Conservation (phyloP, 2,329 filamentous ascomycete species). For the Neocucurbitaria cava region DNA sequence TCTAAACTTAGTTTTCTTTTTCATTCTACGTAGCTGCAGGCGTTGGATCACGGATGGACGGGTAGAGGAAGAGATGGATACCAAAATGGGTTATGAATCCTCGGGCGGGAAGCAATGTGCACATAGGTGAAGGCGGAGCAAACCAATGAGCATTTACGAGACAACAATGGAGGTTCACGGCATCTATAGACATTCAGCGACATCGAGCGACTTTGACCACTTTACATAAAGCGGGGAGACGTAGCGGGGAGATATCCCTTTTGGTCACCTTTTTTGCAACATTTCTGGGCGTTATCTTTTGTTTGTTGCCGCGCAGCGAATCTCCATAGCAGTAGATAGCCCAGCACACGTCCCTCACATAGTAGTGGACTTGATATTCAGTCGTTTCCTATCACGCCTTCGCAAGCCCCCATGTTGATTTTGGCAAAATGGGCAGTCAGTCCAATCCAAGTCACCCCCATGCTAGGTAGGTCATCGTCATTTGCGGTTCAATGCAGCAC, state of each 20-base stretch:
- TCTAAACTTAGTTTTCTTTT: slow-evolving; percentile 30
- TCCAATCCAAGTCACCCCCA: background rate
- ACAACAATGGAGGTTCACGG: slow-evolving; percentile 24
- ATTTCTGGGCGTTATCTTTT: slow-evolving; percentile 42
- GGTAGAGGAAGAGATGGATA: slow-evolving; percentile 36
- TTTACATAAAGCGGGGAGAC: slow-evolving; percentile 2
- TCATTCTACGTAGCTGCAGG: slow-evolving; percentile 29
- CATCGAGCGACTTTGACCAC: slow-evolving; percentile 19
- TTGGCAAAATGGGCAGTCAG: background rate
- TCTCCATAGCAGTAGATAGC: slow-evolving; percentile 44
- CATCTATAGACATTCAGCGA: slow-evolving; percentile 48
- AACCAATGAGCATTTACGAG: slow-evolving; percentile 34
- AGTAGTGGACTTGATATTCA: background rate
- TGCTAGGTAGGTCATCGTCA: background rate
- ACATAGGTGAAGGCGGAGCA: slow-evolving; percentile 6
- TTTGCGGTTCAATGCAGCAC: slow-evolving; percentile 8
- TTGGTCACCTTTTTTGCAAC: slow-evolving; percentile 12
- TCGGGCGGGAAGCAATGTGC: slow-evolving; percentile 8
- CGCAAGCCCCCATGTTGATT: background rate
- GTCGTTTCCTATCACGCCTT: background rate
- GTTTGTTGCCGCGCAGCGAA: slow-evolving; percentile 16
- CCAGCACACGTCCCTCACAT: slow-evolving; percentile 6
- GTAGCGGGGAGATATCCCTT: slow-evolving; percentile 11
- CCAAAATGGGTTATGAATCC: slow-evolving; percentile 18
- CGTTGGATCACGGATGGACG: slow-evolving; percentile 29